phyloP scores from a whole-genome alignment of 768 basidiomycete species.

The Mycena vulgaris region DNA sequence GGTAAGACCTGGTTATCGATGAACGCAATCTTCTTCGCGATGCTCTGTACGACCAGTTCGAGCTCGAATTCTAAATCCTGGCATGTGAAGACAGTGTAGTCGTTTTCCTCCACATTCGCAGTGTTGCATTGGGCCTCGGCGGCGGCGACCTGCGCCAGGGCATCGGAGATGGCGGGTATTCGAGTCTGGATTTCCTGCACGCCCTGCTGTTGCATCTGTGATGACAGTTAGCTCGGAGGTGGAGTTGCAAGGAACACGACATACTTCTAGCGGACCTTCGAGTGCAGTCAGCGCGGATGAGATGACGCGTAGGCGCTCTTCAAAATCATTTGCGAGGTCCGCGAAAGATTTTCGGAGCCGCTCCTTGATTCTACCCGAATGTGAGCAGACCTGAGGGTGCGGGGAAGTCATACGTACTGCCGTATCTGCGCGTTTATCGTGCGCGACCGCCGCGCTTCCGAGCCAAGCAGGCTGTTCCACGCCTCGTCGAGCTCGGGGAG shows the following conservation, averaged over 20 bases:
- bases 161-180: conserved; percentile 75
- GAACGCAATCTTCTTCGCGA: conserved; percentile 93
- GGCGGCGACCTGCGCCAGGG: conserved; percentile 66
- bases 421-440: conserved; percentile 92
- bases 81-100: conserved; percentile 91
- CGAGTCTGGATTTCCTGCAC: conserved; percentile 76
- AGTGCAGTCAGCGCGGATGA: conserved; percentile 82
- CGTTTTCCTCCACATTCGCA: conserved; percentile 97
- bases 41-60: conserved; percentile 82
- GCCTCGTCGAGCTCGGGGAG: conserved; percentile 81
- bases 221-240: neutral
- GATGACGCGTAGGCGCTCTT: conserved; percentile 74
- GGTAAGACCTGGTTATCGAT: conserved; percentile 95
- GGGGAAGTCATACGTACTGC: conserved; percentile 67
- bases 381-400: neutral
- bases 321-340: conserved; percentile 82
- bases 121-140: conserved; percentile 85
- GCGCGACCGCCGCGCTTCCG: conserved; percentile 84
- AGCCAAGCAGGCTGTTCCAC: conserved; percentile 81
- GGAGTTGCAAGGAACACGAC: conserved; percentile 40
- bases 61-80: conserved; percentile 94
- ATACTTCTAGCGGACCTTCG: conserved; percentile 83
- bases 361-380: conserved; percentile 82
- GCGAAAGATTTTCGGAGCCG: conserved; percentile 84
- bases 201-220: conserved; percentile 81